Base-by-base conservation (phyloP, 2,329 filamentous ascomycete species). In the Thelonectria olida region DNA sequence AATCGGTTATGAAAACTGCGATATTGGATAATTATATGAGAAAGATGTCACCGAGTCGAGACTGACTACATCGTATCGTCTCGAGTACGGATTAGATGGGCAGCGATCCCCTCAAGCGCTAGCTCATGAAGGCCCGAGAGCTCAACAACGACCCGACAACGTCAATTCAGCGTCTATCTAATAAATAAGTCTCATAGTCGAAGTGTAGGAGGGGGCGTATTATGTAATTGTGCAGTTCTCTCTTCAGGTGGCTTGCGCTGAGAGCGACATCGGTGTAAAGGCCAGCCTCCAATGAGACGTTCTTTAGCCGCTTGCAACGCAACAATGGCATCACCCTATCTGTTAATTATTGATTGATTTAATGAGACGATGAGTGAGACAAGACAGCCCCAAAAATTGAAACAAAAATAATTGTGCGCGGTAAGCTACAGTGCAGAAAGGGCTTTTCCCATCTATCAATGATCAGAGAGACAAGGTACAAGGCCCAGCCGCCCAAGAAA, bases 381-480 rank as follows among this genome's bases (percentile, higher is more conserved):
- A n/a, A n/a, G n/a, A 34, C 31, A 34, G 31, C 31, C 31, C 7
- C 2, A 23, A 10, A 20, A 42, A 9, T 22, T 9, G 23, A 13
- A 10, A 23, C 7, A 22, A 42, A 31, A 58, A 28, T 39, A 31
- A 19, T 51, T 58, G 58, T 60, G 58, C 52, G 58, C 28, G 39
- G 39, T 15, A 28, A 22, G 38, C 36, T 19, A 38, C 44, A 50
- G n/a, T 12, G 56, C 27, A 5, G 15, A 31, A 54, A 51, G 45
- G 44, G 41, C 54, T 53, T 36, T 38, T 45, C 51, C 23, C 13
- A 31, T 39, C 50, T n/a, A n/a, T n/a, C n/a, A n/a, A n/a, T n/a
- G n/a, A n/a, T n/a, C n/a, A n/a, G n/a, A 59, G 15, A 50, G 52
- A 45, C 48, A 64, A 49, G 61, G 63, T 61, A 34, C 41, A 57